Conservation (phyloP, 1,139 yeast genomes). For the Pneumocystis jirovecii region DNA sequence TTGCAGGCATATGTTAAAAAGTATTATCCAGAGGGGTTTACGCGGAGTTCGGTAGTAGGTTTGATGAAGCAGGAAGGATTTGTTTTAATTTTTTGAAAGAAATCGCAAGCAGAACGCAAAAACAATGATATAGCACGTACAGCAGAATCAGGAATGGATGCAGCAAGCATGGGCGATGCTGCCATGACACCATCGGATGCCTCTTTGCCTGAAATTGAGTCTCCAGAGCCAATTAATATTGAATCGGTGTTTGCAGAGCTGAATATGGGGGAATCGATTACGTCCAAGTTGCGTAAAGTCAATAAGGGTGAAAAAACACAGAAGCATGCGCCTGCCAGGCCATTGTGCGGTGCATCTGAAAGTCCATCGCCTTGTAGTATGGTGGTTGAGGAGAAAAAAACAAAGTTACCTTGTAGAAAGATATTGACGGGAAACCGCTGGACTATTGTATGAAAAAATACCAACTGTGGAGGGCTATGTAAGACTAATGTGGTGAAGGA, state of each 20-base stretch:
- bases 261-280: conserved; percentile 69
- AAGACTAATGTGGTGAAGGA: conserved; percentile 73
- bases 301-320: conserved; percentile 91
- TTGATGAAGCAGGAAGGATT: neutral
- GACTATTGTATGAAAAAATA: conserved; percentile 19
- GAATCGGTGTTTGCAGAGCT: conserved; percentile 85
- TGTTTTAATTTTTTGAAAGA: conserved; percentile 26
- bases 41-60: conserved; percentile 50
- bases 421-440: conserved; percentile 40
- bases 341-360: conserved; percentile 47
- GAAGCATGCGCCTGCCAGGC: conserved; percentile 50
- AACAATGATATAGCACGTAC: no score
- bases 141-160: no score
- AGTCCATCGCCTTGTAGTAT: conserved; percentile 15
- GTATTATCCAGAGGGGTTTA: conserved; percentile 64
- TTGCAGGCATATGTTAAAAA: conserved; percentile 61
- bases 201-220: conserved; percentile 32
- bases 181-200: conserved; percentile 73
- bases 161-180: conserved; percentile 29
- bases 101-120: neutral
- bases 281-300: conserved; percentile 77
- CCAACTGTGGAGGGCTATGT: conserved; percentile 48
- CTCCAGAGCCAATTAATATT: conserved; percentile 18
- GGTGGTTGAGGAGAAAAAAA: conserved; percentile 9
- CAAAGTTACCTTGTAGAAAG: conserved; percentile 24